Conservation (phyloP, 1,139 yeast species). For the Candida dubliniensis region DNA sequence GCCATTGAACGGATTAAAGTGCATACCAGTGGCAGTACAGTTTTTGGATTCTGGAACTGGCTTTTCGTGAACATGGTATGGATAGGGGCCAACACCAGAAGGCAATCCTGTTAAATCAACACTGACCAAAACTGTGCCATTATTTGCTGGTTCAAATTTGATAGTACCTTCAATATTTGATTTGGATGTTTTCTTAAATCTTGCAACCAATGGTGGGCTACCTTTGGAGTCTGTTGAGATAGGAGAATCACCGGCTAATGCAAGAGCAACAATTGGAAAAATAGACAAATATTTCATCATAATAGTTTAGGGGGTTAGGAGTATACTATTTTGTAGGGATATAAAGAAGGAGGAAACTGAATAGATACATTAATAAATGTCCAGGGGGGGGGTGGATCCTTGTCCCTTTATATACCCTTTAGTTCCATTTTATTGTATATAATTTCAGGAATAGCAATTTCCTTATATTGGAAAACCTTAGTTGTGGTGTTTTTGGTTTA, state of each 20-base stretch:
- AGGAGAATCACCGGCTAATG: conserved; percentile 21
- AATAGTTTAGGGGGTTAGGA: neutral
- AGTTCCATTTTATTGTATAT: neutral
- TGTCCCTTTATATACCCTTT: too few relatives aligned
- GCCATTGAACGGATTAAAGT: conserved; percentile 45
- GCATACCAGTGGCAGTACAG: conserved; percentile 39
- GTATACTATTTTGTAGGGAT: neutral
- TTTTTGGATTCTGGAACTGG: conserved; percentile 42
- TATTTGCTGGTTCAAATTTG: conserved; percentile 27
- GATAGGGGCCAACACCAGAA: conserved; percentile 39
- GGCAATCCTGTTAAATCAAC: conserved; percentile 39
- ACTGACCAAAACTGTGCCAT: conserved; percentile 34
- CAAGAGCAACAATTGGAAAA: conserved; percentile 16
- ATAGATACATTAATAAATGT: neutral
- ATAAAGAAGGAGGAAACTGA: neutral
- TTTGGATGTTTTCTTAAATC: conserved; percentile 11
- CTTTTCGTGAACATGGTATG: conserved; percentile 41
- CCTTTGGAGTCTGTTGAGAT: conserved; percentile 21
- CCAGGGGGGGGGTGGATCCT: too few relatives aligned
- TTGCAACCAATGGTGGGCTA: conserved; percentile 18
- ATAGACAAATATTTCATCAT: conserved; percentile 9
- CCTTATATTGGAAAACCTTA: too few relatives aligned
- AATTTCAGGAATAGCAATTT: neutral
- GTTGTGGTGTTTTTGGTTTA: too few relatives aligned
- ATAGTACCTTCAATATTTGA: conserved; percentile 27